Evolutionary conservation across 768 basidiomycete species (phyloP), one percentile per base, ranked within the genome.

Genomic region (Fomitopsis pulvina): DNA sequence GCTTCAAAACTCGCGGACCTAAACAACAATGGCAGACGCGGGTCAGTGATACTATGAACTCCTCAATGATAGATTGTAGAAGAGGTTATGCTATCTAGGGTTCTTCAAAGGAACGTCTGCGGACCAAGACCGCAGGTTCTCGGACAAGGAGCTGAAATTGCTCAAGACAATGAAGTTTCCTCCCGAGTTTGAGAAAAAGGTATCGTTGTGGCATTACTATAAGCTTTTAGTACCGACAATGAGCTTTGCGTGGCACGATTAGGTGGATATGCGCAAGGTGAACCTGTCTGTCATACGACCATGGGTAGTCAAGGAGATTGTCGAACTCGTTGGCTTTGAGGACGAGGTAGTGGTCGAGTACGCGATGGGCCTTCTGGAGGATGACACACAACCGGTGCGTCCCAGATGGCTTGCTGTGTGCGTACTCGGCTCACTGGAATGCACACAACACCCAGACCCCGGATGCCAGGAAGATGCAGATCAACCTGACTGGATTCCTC

Each of bases 311-410:
- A 92, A 92, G 75, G 88, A 90, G 67, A 85, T 96, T 50, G 79
- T 87, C 2, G 89, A 93, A 51, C 77, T 96, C 20, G 81, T 93
- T 38, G 92, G 94, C 2, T 82, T 98, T 30, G 96, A 99, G 60
- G 96, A 99, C 66, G 96, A 99, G 64, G 85, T 99, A 38, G 85
- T 98, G 37, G 83, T 97, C 25, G 95, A 97, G 63, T 98, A 96
- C 62, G 92, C 92, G 16, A 91, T 92, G 82, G 92, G 92, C 16
- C 74, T 98, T 18, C 71, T 99, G 4, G 96, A 99, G 63, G 91
- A 96, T 59, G 74, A 81, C 42, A 76, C 79, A 14, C 79, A 87
- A 55, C 85, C 88, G n/a, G 93, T 95, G 54, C 56, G 85, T 65
- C 0, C 25, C 11, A 4, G 41, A 42, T 46, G 8, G 5, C 4